A percentile compares a stretch with the other conserved stretches of the same genome.
These are phyloP conservation scores for Gymnopilus dilepis DNA, from an alignment of 768 basidiomycete genomes.

Conservation along the genomic window DNA sequence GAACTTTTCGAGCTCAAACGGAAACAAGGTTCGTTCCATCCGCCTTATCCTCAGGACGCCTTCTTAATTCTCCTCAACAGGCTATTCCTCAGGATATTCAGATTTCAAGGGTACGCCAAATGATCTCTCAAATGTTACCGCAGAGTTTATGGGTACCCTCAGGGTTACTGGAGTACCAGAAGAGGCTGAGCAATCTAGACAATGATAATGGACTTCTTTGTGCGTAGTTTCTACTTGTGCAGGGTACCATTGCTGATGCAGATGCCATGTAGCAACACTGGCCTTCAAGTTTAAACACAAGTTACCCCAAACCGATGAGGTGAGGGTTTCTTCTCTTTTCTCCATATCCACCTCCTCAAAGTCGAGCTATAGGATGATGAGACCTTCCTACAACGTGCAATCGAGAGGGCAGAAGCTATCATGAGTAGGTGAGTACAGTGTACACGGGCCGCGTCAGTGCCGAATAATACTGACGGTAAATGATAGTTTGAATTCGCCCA, in stretches of 20 bases:
- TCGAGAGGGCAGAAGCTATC: slow-evolving; percentile 64
- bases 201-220: slow-evolving; percentile 2
- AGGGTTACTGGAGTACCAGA: slow-evolving; percentile 57
- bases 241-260: background rate
- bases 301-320: slow-evolving; percentile 37
- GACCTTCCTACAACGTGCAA: slow-evolving; percentile 59
- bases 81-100: slow-evolving; percentile 56
- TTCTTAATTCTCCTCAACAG: slow-evolving; percentile 33
- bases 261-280: background rate
- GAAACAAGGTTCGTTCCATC: slow-evolving; percentile 40
- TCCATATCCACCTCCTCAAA: background rate
- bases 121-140: background rate
- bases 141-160: background rate
- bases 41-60: background rate
- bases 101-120: slow-evolving; percentile 57
- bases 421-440: slow-evolving; percentile 61
- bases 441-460: background rate
- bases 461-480: background rate
- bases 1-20: slow-evolving; percentile 54
- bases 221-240: background rate
- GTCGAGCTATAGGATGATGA: slow-evolving; percentile 34
- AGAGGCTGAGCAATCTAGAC: slow-evolving; percentile 36
- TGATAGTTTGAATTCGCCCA: slow-evolving; percentile 58
- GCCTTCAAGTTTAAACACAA: background rate
- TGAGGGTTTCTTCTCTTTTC: slow-evolving; percentile 26